Base-by-base conservation (phyloP, 345 rosid species). In the Citrus sp. region DNA sequence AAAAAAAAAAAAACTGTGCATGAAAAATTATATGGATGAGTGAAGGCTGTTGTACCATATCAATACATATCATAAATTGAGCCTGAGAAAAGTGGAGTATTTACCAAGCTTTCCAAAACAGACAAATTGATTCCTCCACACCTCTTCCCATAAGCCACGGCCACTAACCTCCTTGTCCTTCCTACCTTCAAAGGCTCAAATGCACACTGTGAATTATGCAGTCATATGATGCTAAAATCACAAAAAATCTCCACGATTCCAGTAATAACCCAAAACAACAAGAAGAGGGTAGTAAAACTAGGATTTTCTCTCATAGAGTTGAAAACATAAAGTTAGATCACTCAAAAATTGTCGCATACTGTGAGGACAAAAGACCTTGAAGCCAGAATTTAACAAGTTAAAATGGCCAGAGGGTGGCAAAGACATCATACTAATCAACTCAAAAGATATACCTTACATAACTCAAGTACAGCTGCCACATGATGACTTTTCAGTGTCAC, bases 51-150 rank as follows among this genome's bases (percentile, higher is more conserved):
- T 63, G 63, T 40, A 59, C 70, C 24, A 58, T 65, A 30, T 59
- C 27, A 27, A 42, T n/a, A 58, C 46, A 35, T 18, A 6, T 19
- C 42, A 68, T 34, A 64, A 60, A 60, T 9, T 49, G 28, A 67
- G 49, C 18, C 22, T 37, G 60, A 72, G 76, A 74, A 58, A 69
- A 49, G 32, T 51, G 34, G 10, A 77, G 60, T 74, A 83, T 60
- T 64, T 89, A 96, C 99, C 96, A 96, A 84, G 79, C 82, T 87
- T 82, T 90, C 91, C 82, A 96, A 82, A 78, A 91, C 79, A 35
- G 94, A 86, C 79, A 96, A 87, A 90, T 92, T 93, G 80, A 85
- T 85, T 84, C 89, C 92, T 73, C 91, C 95, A 71, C 97, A 86
- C 84, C 94, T 90, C 91, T 86, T 92, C 77, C 99, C 97, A 83